Conservation (phyloP, 2,329 filamentous ascomycete genomes). For the Fusarium denticulatum region DNA sequence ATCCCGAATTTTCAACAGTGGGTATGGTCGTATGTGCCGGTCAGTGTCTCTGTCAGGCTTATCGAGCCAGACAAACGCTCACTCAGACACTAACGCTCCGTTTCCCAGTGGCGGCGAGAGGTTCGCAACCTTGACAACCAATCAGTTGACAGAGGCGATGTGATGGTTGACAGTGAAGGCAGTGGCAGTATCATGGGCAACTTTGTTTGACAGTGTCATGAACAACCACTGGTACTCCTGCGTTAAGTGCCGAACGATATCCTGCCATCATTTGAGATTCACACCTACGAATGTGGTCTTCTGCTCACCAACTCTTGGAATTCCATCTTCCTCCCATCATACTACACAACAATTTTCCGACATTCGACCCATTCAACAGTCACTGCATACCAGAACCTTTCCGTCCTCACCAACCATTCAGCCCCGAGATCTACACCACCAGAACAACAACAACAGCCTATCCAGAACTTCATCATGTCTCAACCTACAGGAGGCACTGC, state of each 20-base stretch:
- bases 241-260: neutral
- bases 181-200: neutral
- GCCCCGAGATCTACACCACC: too few species aligned
- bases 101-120: neutral
- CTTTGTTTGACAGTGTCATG: neutral
- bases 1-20: constrained; percentile 6
- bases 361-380: neutral
- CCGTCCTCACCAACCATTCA: neutral
- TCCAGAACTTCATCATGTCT: neutral
- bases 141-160: neutral
- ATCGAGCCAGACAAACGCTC: too few species aligned
- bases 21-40: constrained; percentile 4
- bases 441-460: too few species aligned
- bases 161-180: neutral
- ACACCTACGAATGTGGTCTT: neutral
- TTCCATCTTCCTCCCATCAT: neutral
- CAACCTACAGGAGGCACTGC: neutral
- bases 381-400: neutral
- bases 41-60: too few species aligned
- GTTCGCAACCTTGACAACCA: neutral
- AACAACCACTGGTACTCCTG: neutral
- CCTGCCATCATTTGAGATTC: accelerated
- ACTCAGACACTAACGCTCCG: neutral
- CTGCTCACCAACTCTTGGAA: neutral
- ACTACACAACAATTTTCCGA: neutral